phyloP scores from a whole-genome alignment of 805 yeast species.

The Starmerella apis region DNA sequence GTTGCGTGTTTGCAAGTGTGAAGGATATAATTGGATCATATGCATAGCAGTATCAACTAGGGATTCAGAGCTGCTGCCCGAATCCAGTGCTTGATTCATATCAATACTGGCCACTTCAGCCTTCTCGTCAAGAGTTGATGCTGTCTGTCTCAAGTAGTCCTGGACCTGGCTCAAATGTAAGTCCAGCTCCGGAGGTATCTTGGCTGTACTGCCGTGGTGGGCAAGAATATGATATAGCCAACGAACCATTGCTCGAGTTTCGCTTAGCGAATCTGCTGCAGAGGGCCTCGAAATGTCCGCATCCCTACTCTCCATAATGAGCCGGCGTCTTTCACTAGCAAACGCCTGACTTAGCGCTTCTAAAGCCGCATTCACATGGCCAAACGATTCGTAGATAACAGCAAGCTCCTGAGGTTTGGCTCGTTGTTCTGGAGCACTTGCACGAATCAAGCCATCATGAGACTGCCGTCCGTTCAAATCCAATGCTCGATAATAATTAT shows the following conservation, averaged over 20 bases:
- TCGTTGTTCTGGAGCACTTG: neutral
- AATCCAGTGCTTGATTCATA: neutral
- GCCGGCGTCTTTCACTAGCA: neutral
- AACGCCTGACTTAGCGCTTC: slow-evolving; percentile 3
- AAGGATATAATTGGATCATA: neutral
- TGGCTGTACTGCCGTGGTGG: neutral
- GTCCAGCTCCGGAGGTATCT: slow-evolving; percentile 6
- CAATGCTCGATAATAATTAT: neutral
- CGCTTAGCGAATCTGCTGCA: neutral
- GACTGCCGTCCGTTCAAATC: no score
- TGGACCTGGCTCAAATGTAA: neutral
- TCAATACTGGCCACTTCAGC: neutral
- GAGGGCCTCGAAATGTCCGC: neutral
- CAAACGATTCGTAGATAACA: slow-evolving; percentile 2
- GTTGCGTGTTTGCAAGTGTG: neutral
- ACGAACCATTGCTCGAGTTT: slow-evolving; percentile 4
- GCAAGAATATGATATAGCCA: neutral
- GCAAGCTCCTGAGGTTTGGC: neutral
- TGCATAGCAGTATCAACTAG: neutral
- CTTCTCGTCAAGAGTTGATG: neutral
- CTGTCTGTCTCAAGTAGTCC: neutral
- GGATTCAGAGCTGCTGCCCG: neutral
- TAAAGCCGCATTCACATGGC: slow-evolving; percentile 2
- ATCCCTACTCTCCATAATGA: neutral
- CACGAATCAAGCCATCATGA: neutral